Base-by-base conservation (phyloP, 148 eudicot genomes). In the Chenopodium quinoa region DNA sequence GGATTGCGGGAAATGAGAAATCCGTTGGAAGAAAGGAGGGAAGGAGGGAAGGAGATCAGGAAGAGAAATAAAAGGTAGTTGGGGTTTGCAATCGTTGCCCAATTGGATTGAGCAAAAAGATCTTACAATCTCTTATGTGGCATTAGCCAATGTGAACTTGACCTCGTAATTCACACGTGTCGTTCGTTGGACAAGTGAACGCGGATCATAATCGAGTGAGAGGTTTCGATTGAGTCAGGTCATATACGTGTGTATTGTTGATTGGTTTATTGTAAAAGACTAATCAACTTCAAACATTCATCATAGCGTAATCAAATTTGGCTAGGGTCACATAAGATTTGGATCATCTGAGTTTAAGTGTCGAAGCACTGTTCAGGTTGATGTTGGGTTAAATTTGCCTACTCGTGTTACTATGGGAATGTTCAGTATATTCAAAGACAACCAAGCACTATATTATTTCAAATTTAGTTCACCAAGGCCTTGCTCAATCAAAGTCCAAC, bases 41-140 rank as follows among this genome's bases (percentile, higher is more conserved):
- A 14, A 22, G 73, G 73, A 50, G 70, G 75, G 34, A 32, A 32
- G 3, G 34, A 40, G 44, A 6, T 6, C 8, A 80, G 29, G 46
- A 72, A 37, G 7, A 58, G 78, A 54, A 31, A 3, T 29, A 31
- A 82, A 75, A 76, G 73, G 70, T 47, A 50, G 32, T 40, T 75
- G 78, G n/a, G 20, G 44, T 79, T 48, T 56, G 66, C 72, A 54
- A 29, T 27, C 13, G 8, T 6, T 54, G 48, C 66, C 86, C 83
- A 84, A 76, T 75, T 22, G 44, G 31, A 75, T 75, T 66, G 64
- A 17, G 2, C 19, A 11, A 32, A 81, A 75, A 65, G 79, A 81
- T 81, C 74, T 29, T 64, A 29, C 75, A 62, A 78, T 83, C 74
- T 78, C 75, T 66, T 44, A 52, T 25, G 74, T 83, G 81, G 75